phyloP scores from a whole-genome alignment of 306 rosid genomes.

The Cucurbita argyrosperma region DNA sequence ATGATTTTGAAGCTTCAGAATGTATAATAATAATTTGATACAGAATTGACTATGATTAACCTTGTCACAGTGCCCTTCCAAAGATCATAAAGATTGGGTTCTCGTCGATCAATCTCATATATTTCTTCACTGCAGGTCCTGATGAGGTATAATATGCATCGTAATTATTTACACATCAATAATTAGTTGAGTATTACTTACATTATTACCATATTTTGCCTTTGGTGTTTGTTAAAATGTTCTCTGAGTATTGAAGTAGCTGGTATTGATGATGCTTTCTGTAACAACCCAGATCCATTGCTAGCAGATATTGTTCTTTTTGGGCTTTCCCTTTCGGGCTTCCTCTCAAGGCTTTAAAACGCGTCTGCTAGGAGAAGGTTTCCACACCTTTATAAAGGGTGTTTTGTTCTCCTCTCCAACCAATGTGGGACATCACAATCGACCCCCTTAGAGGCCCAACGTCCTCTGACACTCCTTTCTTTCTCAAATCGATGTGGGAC shows the following conservation, averaged over 20 bases:
- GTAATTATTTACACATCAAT: too few species aligned
- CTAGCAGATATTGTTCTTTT: too few species aligned
- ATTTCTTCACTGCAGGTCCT: conserved; percentile 98
- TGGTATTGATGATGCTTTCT: not conserved
- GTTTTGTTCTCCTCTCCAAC: too few species aligned
- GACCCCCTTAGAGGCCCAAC: too few species aligned
- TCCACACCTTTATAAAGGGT: too few species aligned
- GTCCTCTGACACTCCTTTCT: too few species aligned
- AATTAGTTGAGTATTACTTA: not conserved
- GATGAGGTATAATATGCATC: conserved; percentile 50
- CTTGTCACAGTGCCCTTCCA: conserved; percentile 57
- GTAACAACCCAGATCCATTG: too few species aligned
- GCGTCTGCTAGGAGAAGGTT: too few species aligned
- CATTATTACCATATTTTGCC: not conserved
- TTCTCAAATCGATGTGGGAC: too few species aligned
- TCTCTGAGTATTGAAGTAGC: not conserved
- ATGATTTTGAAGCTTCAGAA: not conserved
- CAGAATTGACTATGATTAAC: conserved; percentile 15
- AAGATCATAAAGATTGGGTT: conserved; percentile 98
- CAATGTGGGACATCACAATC: too few species aligned
- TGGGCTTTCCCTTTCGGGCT: too few species aligned
- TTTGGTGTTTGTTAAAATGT: not conserved
- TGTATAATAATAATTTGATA: not conserved
- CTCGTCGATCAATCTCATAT: conserved; percentile 90
- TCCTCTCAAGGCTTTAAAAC: too few species aligned